Evolutionary conservation across 2,329 filamentous ascomycete species (phyloP).

Genomic region (Exophiala bonariae): DNA sequence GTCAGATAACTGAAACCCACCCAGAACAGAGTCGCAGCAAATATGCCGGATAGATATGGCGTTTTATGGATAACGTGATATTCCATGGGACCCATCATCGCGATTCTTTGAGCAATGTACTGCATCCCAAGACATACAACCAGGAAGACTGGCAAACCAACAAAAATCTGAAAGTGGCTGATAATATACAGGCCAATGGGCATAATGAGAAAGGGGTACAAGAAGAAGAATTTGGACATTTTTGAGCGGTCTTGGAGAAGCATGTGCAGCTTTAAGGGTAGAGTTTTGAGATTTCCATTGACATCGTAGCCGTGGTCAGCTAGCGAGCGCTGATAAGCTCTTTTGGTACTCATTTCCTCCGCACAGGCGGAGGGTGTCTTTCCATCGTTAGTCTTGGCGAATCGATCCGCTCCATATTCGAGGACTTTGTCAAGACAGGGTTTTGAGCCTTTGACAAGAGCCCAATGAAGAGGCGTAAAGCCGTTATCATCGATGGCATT

Average conservation of each 20-base stretch:
- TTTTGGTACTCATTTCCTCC: slow-evolving; percentile 81
- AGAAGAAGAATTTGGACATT: slow-evolving; percentile 81
- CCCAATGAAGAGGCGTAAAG: slow-evolving; percentile 95
- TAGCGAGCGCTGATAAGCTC: slow-evolving; percentile 79
- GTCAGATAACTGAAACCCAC: slow-evolving; percentile 75
- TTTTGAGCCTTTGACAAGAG: slow-evolving; percentile 86
- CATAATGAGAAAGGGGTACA: slow-evolving; percentile 80
- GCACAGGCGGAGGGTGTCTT: slow-evolving; percentile 88
- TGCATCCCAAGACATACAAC: slow-evolving; percentile 60
- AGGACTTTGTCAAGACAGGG: slow-evolving; percentile 90
- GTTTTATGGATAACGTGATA: slow-evolving; percentile 91
- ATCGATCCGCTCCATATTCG: slow-evolving; percentile 93
- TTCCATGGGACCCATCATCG: slow-evolving; percentile 80
- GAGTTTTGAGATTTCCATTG: slow-evolving; percentile 69
- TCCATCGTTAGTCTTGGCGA: slow-evolving; percentile 82
- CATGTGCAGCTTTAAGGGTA: slow-evolving; percentile 72
- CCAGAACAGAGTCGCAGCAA: slow-evolving; percentile 82
- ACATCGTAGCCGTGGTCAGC: slow-evolving; percentile 80
- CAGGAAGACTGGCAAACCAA: slow-evolving; percentile 68
- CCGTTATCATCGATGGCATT: slow-evolving; percentile 88
- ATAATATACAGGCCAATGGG: slow-evolving; percentile 70
- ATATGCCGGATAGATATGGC: slow-evolving; percentile 93
- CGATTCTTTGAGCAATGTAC: slow-evolving; percentile 72
- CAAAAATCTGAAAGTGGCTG: slow-evolving; percentile 70
- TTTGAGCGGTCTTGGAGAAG: slow-evolving; percentile 75